Base-by-base conservation (phyloP, 306 rosid genomes). In the Prinsepia uniflora region DNA sequence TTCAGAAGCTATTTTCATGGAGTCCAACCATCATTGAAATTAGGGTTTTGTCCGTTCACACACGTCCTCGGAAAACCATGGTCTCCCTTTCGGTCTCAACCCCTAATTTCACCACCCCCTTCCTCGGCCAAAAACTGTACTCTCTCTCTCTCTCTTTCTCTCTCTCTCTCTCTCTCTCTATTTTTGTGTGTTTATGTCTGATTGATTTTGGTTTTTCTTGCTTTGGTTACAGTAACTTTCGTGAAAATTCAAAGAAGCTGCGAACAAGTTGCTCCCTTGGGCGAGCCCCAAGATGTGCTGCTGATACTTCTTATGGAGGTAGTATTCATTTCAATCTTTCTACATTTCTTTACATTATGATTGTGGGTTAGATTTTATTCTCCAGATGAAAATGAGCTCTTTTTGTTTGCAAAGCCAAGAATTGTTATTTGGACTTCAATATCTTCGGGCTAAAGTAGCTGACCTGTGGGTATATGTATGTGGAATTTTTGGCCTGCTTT, bases 241-340 rank as follows among this genome's bases (percentile, higher is more conserved):
- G 65, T 42, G 72, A 75, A 71, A 80, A 66, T 59, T 36, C 81
- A 36, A 59, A 24, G 80, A 84, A 70, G 70, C 71, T 43, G 20
- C 60, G 18, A 54, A 22, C 67, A 3, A 47, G 53, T 77, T 20
- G 52, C 56, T 47, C 43, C 48, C 55, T 42, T 65, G 54, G 75
- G 18, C 70, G 55, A 68, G 71, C 81, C 65, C 69, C 82, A 60
- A 81, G 72, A 64, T 94, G 98, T 79, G 82, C 92, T 13, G 82
- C 87, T 52, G 98, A 86, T 75, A 17, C 96, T 41, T 96, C 97
- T 6, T 81, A 81, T 36, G 97, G 77, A 86, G 98, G 97, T 94
- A 53, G 18, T 6, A 76, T 55, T 67, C 46, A 20, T 40, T 60
- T 78, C 12, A 5, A 3, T 5, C 45, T 41, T 8, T 68, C 5